phyloP scores from a whole-genome alignment of 2,329 filamentous ascomycete species.

The Beauveria asiatica region DNA sequence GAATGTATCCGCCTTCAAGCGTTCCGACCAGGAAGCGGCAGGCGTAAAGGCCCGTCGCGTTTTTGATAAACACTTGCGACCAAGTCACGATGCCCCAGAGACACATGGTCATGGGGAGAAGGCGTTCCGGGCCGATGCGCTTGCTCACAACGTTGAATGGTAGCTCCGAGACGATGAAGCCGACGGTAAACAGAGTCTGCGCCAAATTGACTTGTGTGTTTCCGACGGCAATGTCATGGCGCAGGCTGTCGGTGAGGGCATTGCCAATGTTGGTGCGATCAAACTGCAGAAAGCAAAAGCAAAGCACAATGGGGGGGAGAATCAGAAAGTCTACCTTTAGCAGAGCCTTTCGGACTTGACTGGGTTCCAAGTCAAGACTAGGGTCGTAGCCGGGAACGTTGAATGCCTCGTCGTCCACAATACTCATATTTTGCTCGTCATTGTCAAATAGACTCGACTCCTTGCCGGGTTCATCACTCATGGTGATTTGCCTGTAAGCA shows the following conservation, averaged over 20 bases:
- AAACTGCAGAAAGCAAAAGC: constrained; percentile 26
- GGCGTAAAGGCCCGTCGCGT: constrained; percentile 17
- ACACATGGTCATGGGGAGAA: constrained; percentile 22
- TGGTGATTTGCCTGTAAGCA: too few relatives aligned
- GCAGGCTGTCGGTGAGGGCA: constrained; percentile 42
- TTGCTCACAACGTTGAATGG: constrained; percentile 23
- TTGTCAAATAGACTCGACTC: too few relatives aligned
- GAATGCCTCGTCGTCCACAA: constrained; percentile 14
- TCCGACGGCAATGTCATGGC: constrained; percentile 37
- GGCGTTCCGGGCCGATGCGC: constrained; percentile 20
- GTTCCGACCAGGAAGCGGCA: constrained; percentile 22
- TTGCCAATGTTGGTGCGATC: constrained; percentile 36
- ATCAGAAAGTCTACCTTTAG: constrained; percentile 21
- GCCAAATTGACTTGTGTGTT: constrained; percentile 45
- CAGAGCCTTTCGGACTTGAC: constrained; percentile 13
- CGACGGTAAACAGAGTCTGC: constrained; percentile 40
- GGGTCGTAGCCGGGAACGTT: constrained; percentile 20
- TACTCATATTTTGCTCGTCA: constrained; percentile 10
- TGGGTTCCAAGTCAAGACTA: constrained; percentile 8
- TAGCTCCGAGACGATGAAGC: constrained; percentile 37
- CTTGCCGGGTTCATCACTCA: too few relatives aligned
- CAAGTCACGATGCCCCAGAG: constrained; percentile 23
- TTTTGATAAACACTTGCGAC: constrained; percentile 21
- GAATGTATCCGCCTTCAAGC: constrained; percentile 25
- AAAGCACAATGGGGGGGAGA: constrained; percentile 22